These are phyloP conservation scores for Fusarium lyarnte DNA, from an alignment of 2,329 filamentous ascomycete genomes.

Conservation along the genomic window DNA sequence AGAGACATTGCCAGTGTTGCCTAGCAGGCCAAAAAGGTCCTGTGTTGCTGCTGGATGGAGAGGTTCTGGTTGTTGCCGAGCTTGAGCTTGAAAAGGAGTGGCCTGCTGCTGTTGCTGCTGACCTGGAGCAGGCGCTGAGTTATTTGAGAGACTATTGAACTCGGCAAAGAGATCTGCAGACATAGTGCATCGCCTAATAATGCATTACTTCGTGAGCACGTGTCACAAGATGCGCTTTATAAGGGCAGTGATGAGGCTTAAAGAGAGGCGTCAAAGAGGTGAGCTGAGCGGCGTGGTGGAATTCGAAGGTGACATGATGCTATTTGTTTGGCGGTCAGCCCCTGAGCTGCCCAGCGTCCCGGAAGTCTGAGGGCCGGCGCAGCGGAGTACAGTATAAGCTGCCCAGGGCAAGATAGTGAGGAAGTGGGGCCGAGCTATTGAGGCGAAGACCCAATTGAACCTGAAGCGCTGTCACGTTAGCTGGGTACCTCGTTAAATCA, in stretches of 20 bases:
- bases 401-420: slow-evolving; percentile 1
- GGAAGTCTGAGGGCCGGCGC: not conserved
- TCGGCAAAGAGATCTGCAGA: slow-evolving; percentile 73
- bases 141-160: slow-evolving; percentile 62
- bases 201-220: slow-evolving; percentile 21
- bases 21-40: slow-evolving; percentile 43
- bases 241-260: not conserved
- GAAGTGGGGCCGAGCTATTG: slow-evolving; percentile 31
- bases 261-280: not conserved
- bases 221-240: slow-evolving; percentile 11
- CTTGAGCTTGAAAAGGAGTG: slow-evolving; percentile 19
- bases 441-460: slow-evolving; percentile 23
- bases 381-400: slow-evolving; percentile 5
- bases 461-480: slow-evolving; percentile 15
- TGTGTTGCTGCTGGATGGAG: slow-evolving; percentile 34
- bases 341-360: slow-evolving; percentile 17
- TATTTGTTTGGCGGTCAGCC: slow-evolving; percentile 29
- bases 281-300: not conserved
- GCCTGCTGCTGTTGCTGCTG: slow-evolving; percentile 17
- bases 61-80: slow-evolving; percentile 12
- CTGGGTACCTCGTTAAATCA: not conserved
- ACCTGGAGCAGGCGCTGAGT: slow-evolving; percentile 44
- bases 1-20: slow-evolving; percentile 24
- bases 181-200: slow-evolving; percentile 53
- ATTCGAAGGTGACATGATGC: slow-evolving; percentile 6